Percentiles rank a stretch among this genome's conserved stretches.
These are phyloP conservation scores for Cyclotella distinguenda DNA, from an alignment of 108 stramenopile species.

Conservation along the genomic window DNA sequence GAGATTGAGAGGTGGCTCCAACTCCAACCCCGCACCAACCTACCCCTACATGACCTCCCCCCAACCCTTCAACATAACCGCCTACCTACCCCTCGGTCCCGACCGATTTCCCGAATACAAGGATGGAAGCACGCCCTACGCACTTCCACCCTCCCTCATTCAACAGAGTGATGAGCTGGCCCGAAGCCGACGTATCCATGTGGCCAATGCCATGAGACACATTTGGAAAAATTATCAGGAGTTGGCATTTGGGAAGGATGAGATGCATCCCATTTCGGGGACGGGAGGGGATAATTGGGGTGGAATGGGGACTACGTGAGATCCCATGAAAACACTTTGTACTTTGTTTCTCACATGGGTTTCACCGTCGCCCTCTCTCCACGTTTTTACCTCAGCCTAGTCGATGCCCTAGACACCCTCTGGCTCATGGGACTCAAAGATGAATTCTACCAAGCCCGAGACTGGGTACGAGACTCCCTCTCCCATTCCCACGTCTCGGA, in stretches of 20 bases:
- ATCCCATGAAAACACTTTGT: too few relatives aligned
- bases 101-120: slow-evolving; percentile 37
- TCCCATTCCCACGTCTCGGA: slow-evolving; percentile 41
- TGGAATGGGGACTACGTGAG: slow-evolving; percentile 85
- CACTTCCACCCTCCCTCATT: slow-evolving; percentile 3
- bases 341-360: too few relatives aligned
- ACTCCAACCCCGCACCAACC: too few relatives aligned
- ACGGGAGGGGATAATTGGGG: slow-evolving; percentile 69
- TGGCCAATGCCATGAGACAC: slow-evolving; percentile 74
- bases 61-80: slow-evolving; percentile 24
- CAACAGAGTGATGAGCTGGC: slow-evolving; percentile 51
- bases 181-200: slow-evolving; percentile 59
- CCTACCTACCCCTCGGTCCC: slow-evolving; percentile 34
- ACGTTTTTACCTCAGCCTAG: too few relatives aligned
- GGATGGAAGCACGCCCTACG: slow-evolving; percentile 35
- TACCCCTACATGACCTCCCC: slow-evolving; percentile 42
- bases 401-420: slow-evolving; percentile 95
- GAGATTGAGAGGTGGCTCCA: too few relatives aligned
- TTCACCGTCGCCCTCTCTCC: too few relatives aligned
- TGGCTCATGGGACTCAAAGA: slow-evolving; percentile 96
- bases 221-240: slow-evolving; percentile 71
- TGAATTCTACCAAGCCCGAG: slow-evolving; percentile 85
- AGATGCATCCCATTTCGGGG: slow-evolving; percentile 61
- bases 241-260: slow-evolving; percentile 84
- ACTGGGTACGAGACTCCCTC: slow-evolving; percentile 83